A percentile compares a stretch with the other conserved stretches of the same genome.
These are phyloP conservation scores for Dactylonectria estremocensis DNA, from an alignment of 2,329 filamentous ascomycete genomes.

Conservation along the genomic window DNA sequence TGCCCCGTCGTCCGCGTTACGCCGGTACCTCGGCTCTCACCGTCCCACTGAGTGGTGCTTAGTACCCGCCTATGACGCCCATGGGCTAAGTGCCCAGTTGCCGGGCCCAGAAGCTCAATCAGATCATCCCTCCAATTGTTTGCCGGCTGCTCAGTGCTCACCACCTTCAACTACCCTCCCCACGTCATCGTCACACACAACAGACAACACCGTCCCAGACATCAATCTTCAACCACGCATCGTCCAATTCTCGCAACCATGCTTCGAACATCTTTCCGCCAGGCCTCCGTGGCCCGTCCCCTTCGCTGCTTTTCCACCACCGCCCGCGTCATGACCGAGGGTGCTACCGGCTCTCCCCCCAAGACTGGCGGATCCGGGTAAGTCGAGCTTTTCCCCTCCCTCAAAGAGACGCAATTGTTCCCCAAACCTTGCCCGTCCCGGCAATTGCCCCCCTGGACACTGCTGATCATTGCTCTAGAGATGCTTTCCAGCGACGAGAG, in stretches of 20 bases:
- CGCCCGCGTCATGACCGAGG: constrained; percentile 75
- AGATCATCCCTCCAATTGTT: constrained; percentile 46
- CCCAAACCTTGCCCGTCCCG: background rate
- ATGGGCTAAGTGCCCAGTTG: constrained; percentile 12
- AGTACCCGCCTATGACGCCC: constrained; percentile 37
- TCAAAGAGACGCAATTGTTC: constrained; percentile 20
- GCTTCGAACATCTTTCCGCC: constrained; percentile 76
- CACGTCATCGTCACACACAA: constrained; percentile 47
- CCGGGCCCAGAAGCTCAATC: constrained; percentile 39
- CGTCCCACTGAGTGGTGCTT: fast-evolving
- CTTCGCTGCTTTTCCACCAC: constrained; percentile 75
- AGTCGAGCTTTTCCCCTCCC: constrained; percentile 48
- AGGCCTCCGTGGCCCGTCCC: constrained; percentile 69
- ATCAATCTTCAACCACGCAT: constrained; percentile 34
- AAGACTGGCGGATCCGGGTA: constrained; percentile 69
- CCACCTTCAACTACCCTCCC: constrained; percentile 37
- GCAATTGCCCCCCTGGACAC: background rate
- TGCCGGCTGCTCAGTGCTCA: constrained; percentile 34
- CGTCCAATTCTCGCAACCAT: constrained; percentile 60
- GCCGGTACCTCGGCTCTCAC: constrained; percentile 22
- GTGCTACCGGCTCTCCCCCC: constrained; percentile 77
- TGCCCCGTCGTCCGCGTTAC: constrained; percentile 31
- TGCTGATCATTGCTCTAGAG: constrained; percentile 65
- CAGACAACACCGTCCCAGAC: constrained; percentile 29
- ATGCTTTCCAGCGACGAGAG: constrained; percentile 94